Evolutionary conservation across 257 asterid genomes (phyloP).

Genomic region (Ehretia macrophylla): DNA sequence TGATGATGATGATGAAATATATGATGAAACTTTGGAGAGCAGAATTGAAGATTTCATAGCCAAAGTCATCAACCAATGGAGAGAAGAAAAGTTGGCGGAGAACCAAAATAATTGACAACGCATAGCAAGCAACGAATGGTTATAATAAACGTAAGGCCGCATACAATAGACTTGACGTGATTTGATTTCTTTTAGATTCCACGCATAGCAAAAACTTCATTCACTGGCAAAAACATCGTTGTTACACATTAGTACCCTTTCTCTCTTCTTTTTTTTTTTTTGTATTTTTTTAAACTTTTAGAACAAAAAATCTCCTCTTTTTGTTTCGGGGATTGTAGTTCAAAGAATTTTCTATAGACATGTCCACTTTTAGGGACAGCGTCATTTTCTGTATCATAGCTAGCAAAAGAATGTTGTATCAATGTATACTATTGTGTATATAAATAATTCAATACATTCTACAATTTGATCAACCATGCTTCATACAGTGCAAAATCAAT

Average conservation of each 20-base stretch:
- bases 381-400: too few species aligned
- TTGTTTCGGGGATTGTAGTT: not conserved
- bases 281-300: not conserved
- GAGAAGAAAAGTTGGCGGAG: not conserved
- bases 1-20: conserved; percentile 9
- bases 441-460: too few species aligned
- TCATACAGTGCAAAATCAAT: too few species aligned
- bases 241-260: not conserved
- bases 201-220: not conserved
- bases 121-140: not conserved
- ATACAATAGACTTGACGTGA: too few species aligned
- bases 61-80: not conserved
- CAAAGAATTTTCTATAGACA: not conserved
- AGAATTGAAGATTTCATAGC: conserved; percentile 27
- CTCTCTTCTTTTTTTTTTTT: not conserved
- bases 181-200: not conserved
- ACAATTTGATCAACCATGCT: too few species aligned
- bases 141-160: too few species aligned
- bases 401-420: too few species aligned
- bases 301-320: not conserved
- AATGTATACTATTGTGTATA: too few species aligned
- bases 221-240: too few species aligned
- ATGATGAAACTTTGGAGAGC: conserved; percentile 18
- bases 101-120: not conserved
- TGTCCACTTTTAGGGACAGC: not conserved